Conservation (phyloP, 306 rosid genomes). For the Vigna angularis region DNA sequence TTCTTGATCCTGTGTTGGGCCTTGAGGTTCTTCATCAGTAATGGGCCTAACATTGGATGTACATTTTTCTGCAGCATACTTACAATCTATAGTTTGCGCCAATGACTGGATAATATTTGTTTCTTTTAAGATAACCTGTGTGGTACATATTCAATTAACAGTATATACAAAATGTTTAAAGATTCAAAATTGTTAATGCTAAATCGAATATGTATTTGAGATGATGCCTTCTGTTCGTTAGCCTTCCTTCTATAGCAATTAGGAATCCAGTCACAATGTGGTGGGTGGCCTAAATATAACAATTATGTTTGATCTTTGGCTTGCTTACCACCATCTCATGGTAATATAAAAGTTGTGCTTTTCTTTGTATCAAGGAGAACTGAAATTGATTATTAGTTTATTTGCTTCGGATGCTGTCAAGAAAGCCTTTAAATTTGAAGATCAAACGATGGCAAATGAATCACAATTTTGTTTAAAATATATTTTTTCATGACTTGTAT, state of each 20-base stretch:
- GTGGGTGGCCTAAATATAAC: neutral
- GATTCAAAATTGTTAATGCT: constrained; percentile 20
- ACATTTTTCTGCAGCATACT: constrained; percentile 34
- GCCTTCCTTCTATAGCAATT: neutral
- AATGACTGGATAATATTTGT: neutral
- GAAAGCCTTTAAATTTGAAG: no score
- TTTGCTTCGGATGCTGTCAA: no score
- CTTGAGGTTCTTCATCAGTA: no score
- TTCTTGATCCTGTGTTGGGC: no score
- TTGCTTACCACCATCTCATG: neutral
- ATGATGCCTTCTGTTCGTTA: constrained; percentile 28
- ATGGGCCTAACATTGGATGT: no score
- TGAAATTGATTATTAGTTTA: no score
- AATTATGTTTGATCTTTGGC: neutral
- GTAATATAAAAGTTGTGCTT: no score
- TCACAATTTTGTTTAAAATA: no score
- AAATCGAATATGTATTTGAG: constrained; percentile 4
- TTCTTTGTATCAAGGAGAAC: no score
- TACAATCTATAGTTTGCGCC: neutral
- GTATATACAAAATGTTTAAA: neutral
- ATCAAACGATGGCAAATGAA: no score
- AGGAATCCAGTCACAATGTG: constrained; percentile 1
- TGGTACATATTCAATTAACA: neutral
- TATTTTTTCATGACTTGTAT: no score
- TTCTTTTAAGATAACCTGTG: neutral